Conservation (phyloP, 1,284 basidiomycete species). For the Earliella scabrosa region DNA sequence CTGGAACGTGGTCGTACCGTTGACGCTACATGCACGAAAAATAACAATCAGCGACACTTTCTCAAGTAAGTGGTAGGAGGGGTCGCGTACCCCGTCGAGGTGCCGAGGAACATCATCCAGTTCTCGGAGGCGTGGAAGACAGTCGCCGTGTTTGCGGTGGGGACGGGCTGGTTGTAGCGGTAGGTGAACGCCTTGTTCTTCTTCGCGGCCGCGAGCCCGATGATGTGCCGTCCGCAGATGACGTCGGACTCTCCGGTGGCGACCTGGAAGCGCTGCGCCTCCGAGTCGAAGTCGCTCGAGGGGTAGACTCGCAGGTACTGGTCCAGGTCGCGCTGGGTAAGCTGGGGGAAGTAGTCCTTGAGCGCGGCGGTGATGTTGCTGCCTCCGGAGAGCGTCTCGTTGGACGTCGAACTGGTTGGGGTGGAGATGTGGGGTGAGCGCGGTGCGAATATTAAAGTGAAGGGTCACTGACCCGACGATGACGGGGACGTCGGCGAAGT, state of each 20-base stretch:
- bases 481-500: slow-evolving; percentile 53
- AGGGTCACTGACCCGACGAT: slow-evolving; percentile 55
- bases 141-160: slow-evolving; percentile 39
- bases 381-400: slow-evolving; percentile 53
- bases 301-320: slow-evolving; percentile 46
- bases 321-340: slow-evolving; percentile 43
- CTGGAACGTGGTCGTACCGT: slow-evolving; percentile 49
- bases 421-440: neutral
- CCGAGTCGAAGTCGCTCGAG: slow-evolving; percentile 42
- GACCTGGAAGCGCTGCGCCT: slow-evolving; percentile 44
- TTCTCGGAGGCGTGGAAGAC: slow-evolving; percentile 61
- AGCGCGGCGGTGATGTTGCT: slow-evolving; percentile 41
- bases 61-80: neutral
- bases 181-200: slow-evolving; percentile 50
- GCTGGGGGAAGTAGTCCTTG: slow-evolving; percentile 46
- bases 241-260: slow-evolving; percentile 54
- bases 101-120: slow-evolving; percentile 67
- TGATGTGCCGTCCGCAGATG: slow-evolving; percentile 52
- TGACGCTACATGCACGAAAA: slow-evolving; percentile 39
- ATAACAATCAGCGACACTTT: neutral
- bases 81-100: slow-evolving; percentile 55
- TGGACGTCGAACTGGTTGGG: slow-evolving; percentile 53
- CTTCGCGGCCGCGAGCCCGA: slow-evolving; percentile 43
- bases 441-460: neutral
- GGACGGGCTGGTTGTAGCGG: slow-evolving; percentile 59